Conservation (phyloP, 2,329 filamentous ascomycete genomes). For the Nemania sp. region DNA sequence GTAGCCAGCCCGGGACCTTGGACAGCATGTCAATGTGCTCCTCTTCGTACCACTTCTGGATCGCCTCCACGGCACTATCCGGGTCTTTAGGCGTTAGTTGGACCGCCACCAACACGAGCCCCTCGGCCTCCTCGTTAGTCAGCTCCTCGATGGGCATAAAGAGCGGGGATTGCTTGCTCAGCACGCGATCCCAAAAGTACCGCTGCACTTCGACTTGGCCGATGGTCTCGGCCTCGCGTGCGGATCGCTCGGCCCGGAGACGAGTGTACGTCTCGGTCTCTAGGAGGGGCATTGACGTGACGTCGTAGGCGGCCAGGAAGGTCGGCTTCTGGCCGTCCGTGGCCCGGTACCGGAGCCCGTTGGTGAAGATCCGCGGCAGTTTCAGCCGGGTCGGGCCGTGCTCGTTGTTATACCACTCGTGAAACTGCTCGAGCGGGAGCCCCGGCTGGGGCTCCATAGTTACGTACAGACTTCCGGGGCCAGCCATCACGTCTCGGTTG, state of each 20-base stretch:
- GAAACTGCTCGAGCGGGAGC: conserved; percentile 71
- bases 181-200: conserved; percentile 70
- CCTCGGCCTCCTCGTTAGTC: conserved; percentile 61
- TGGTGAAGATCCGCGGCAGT: conserved; percentile 71
- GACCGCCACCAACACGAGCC: conserved; percentile 65
- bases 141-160: conserved; percentile 66
- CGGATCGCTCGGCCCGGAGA: conserved; percentile 62
- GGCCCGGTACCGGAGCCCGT: conserved; percentile 79
- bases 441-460: conserved; percentile 79
- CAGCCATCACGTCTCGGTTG: conserved; percentile 44
- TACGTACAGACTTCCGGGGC: conserved; percentile 77
- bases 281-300: conserved; percentile 73
- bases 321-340: conserved; percentile 65
- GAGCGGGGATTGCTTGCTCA: conserved; percentile 57
- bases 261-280: conserved; percentile 71
- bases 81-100: conserved; percentile 58
- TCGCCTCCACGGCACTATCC: conserved; percentile 56
- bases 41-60: conserved; percentile 72
- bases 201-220: conserved; percentile 67
- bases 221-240: conserved; percentile 59
- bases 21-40: conserved; percentile 75
- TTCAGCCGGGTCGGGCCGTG: conserved; percentile 82
- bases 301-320: conserved; percentile 82
- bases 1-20: conserved; percentile 78
- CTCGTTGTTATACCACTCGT: conserved; percentile 95